Base-by-base conservation (phyloP, 441 rosid species). In the Breynia disticha region DNA sequence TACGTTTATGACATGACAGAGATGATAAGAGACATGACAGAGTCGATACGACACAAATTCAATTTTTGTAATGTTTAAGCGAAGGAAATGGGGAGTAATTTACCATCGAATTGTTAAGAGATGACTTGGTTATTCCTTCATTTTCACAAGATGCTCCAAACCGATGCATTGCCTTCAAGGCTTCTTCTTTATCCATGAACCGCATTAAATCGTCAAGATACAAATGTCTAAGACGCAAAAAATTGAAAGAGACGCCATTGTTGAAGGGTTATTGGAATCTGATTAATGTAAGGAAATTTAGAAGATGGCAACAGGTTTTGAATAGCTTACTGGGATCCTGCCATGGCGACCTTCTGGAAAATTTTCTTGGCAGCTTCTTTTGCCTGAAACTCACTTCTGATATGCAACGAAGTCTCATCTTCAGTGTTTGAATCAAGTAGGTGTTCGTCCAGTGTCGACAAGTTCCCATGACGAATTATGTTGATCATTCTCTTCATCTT, bases 301-400 rank as follows among this genome's bases (percentile, higher is more conserved):
- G 48, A 3, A 38, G 11, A 21, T 17, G 3, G 35, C 8, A 35
- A 15, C 24, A 12, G 57, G 3, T 11, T 7, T 16, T 35, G 52
- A 19, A 48, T 13, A 47, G 50, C 79, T 68, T 60, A 84, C 97
- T 54, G 60, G 46, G 55, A 56, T 3, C 75, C 77, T 19, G 82
- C 71, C 72, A 71, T 76, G 55, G 83, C 85, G 49, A 77, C 88
- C 44, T 83, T 83, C 22, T 64, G 63, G 48, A 72, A 80, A 46
- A 86, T 82, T 76, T 72, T 79, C 64, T 73, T 77, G 19, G 88
- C 87, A 22, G 90, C 90, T 55, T 79, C 83, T 16, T 72, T 71
- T 43, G 90, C 90, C 54, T 84, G 83, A 53, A 48, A 67, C 59
- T 82, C 88, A 55, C 74, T 84, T 56, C 72, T 64, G 46, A 86